Base-by-base conservation (phyloP, 139 green algal species). In the Haematococcus sp. region DNA sequence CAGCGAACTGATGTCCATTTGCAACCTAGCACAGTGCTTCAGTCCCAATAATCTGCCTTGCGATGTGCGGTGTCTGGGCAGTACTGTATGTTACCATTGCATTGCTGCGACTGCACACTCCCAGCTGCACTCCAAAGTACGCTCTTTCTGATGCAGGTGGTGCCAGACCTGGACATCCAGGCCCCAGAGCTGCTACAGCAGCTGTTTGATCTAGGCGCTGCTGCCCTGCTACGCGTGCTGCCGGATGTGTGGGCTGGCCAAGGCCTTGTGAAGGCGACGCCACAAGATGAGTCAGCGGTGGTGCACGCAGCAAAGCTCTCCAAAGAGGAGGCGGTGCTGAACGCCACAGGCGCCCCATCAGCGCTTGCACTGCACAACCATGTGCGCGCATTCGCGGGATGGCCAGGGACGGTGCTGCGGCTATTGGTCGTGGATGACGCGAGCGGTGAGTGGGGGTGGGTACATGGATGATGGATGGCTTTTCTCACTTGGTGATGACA, bases 351-450 rank as follows among this genome's bases (percentile, higher is more conserved):
- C 7, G 40, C 40, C 40, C 40, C 40, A 7, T 49, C 81, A 15
- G 94, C 93, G 0, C 2, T 33, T 17, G 32, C 19, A 19, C 83
- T 94, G 60, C 93, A 97, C 81, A 94, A 97, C 84, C 86, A 93
- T 55, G 91, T 98, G 30, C 77, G 91, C 7, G 92, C 72, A 15
- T 93, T 96, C 84, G 88, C 86, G 13, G 85, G 85, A 15, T 97
- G 89, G 92, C 92, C 94, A 2, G 87, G 88, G 33, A 95, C 89
- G 4, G 78, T 73, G 46, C 83, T 76, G n/a, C 54, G 25, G 0
- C 86, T 96, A 11, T 17, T 60, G 28, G 28, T 91, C 17, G 52
- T 58, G 17, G 77, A 84, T 43, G 72, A 73, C 17, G 35, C 59
- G 19, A 63, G 54, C 64, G 78, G 73, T 85, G n/a, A 51, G 23